Conservation (phyloP, 768 basidiomycete species). For the Kwoniella dejecticola region DNA sequence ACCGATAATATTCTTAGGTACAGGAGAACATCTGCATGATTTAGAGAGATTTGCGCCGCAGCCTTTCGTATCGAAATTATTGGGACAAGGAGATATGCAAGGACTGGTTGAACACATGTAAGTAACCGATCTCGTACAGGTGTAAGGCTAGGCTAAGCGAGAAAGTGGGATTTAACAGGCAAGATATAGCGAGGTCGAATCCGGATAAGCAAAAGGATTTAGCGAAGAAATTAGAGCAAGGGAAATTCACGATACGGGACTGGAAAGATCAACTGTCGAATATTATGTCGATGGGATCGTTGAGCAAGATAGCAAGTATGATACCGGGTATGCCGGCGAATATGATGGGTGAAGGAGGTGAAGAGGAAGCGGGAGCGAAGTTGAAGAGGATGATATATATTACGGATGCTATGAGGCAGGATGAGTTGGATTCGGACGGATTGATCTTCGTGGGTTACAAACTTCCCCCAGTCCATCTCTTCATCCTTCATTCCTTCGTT, state of each 20-base stretch:
- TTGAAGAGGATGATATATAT: slow-evolving; percentile 99
- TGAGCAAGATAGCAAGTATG: slow-evolving; percentile 98
- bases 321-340: slow-evolving; percentile 95
- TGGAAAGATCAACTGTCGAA: slow-evolving; percentile 97
- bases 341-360: slow-evolving; percentile 72
- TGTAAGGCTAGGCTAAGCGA: too few species aligned
- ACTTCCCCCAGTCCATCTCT: background rate
- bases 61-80: slow-evolving; percentile 93
- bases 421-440: slow-evolving; percentile 93
- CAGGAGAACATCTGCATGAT: slow-evolving; percentile 96
- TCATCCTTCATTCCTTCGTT: background rate
- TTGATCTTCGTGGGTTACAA: slow-evolving; percentile 69
- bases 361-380: slow-evolving; percentile 84
- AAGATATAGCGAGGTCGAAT: slow-evolving; percentile 87
- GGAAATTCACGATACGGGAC: slow-evolving; percentile 93
- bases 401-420: slow-evolving; percentile 93
- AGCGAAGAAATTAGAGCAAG: slow-evolving; percentile 88
- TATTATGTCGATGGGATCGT: slow-evolving; percentile 99
- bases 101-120: slow-evolving; percentile 95
- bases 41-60: slow-evolving; percentile 93
- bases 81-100: slow-evolving; percentile 94
- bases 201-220: slow-evolving; percentile 98
- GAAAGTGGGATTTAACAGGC: too few species aligned
- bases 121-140: slow-evolving; percentile 10
- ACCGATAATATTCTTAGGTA: slow-evolving; percentile 97